A percentile compares a stretch with the other conserved stretches of the same genome.
Conservation (phyloP, 2,329 filamentous ascomycete species). For the Ciborinia camelliae region DNA sequence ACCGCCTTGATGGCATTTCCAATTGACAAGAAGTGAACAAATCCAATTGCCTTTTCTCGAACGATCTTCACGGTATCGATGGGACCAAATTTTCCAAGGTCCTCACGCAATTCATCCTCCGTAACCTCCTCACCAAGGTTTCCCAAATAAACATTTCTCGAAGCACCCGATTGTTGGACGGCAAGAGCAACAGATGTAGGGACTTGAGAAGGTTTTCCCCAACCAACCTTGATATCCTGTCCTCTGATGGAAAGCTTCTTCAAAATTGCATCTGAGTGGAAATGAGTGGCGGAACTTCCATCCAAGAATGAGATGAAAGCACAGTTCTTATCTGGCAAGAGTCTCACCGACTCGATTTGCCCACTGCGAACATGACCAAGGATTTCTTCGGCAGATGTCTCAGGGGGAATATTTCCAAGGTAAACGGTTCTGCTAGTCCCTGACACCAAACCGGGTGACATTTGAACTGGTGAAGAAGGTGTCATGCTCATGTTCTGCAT, state of each 20-base stretch:
- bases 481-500: conserved; percentile 48
- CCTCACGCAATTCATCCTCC: conserved; percentile 90
- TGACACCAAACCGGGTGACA: conserved; percentile 76
- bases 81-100: conserved; percentile 91
- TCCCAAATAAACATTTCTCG: conserved; percentile 93
- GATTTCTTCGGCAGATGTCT: conserved; percentile 95
- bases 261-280: conserved; percentile 98
- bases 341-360: conserved; percentile 96
- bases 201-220: conserved; percentile 98
- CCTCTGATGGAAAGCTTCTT: conserved; percentile 99
- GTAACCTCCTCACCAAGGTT: conserved; percentile 86
- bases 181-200: conserved; percentile 96
- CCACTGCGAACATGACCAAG: conserved; percentile 93
- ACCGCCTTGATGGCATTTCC: conserved; percentile 98
- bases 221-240: conserved; percentile 98
- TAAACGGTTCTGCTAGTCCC: conserved; percentile 96
- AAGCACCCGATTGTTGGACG: conserved; percentile 95
- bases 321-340: conserved; percentile 98
- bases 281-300: conserved; percentile 95
- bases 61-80: conserved; percentile 98
- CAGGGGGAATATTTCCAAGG: conserved; percentile 95
- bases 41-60: conserved; percentile 95
- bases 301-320: conserved; percentile 99
- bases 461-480: conserved; percentile 70
- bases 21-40: conserved; percentile 96